phyloP scores from a whole-genome alignment of 2,329 filamentous ascomycete species.

The Pseudocercospora macadamiae region DNA sequence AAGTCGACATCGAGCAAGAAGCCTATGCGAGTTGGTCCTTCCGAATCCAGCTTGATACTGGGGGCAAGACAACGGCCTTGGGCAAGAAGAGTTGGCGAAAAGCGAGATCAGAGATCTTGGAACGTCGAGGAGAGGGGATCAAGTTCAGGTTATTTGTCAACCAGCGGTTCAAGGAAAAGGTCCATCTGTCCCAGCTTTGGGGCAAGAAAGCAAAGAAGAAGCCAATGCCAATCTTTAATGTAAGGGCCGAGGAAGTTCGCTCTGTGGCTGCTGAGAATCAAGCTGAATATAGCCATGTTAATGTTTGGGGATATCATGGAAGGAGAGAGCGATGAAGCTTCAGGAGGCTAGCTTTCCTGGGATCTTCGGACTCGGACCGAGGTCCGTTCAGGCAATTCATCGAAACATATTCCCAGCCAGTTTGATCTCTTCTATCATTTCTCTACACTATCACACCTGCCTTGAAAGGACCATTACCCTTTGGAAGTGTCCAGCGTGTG shows the following conservation, averaged over 20 bases:
- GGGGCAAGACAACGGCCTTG: neutral
- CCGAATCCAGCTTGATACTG: neutral
- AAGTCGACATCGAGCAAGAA: neutral
- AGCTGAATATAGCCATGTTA: neutral
- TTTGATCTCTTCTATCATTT: no score
- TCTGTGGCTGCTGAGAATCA: neutral
- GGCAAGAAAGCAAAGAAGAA: neutral
- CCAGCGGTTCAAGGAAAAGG: neutral
- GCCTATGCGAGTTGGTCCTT: neutral
- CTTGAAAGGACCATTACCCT: no score
- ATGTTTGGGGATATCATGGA: neutral
- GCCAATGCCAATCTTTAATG: neutral
- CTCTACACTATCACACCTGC: no score
- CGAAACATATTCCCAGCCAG: no score
- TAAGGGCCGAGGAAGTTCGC: neutral
- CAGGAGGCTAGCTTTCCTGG: no score
- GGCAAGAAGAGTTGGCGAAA: neutral
- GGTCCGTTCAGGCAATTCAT: no score
- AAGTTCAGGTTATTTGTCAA: neutral
- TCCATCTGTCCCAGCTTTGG: neutral
- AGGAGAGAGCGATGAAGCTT: neutral
- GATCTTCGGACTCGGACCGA: no score
- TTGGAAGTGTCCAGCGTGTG: no score
- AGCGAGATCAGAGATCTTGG: neutral
- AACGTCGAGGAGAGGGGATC: neutral